A percentile compares a stretch with the other conserved stretches of the same genome.
Evolutionary conservation across 257 asterid genomes (phyloP).

Genomic region (Ajuga chamaepitys): DNA sequence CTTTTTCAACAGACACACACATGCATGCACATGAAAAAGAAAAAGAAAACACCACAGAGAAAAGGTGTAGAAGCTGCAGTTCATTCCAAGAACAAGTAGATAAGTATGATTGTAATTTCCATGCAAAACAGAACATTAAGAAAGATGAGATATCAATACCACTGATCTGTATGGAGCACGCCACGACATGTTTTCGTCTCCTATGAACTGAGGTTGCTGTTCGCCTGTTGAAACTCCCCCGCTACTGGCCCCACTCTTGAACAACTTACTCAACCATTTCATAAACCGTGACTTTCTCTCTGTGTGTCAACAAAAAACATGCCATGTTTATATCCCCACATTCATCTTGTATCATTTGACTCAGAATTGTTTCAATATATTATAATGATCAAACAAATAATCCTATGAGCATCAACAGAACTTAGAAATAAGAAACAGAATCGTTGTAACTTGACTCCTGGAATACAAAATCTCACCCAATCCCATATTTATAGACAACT

Average conservation of each 20-base stretch:
- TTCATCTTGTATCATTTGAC: constrained; percentile 13
- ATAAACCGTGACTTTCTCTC: constrained; percentile 82
- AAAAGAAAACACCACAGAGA: constrained; percentile 1
- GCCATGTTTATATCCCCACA: constrained; percentile 54
- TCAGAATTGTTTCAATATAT: background rate
- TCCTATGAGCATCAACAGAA: constrained; percentile 2
- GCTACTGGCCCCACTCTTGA: constrained; percentile 50
- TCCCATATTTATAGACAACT: constrained; percentile 8
- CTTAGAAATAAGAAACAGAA: background rate
- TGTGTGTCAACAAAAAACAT: constrained; percentile 55
- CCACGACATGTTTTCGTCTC: constrained; percentile 81
- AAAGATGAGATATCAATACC: constrained; percentile 30
- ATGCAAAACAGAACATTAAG: background rate
- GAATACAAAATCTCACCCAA: constrained; percentile 1
- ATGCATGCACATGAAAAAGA: constrained; percentile 24
- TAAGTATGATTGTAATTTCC: constrained; percentile 2
- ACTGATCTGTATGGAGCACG: constrained; percentile 59
- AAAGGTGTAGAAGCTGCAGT: constrained; percentile 4
- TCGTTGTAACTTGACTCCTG: background rate
- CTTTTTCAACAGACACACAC: constrained; percentile 6
- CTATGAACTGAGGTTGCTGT: constrained; percentile 61
- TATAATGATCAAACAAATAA: background rate
- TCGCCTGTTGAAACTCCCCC: constrained; percentile 31
- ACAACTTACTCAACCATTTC: constrained; percentile 86
- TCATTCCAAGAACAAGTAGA: constrained; percentile 16